Base-by-base conservation (phyloP, 331 rosid species). In the Acacia pycnantha region DNA sequence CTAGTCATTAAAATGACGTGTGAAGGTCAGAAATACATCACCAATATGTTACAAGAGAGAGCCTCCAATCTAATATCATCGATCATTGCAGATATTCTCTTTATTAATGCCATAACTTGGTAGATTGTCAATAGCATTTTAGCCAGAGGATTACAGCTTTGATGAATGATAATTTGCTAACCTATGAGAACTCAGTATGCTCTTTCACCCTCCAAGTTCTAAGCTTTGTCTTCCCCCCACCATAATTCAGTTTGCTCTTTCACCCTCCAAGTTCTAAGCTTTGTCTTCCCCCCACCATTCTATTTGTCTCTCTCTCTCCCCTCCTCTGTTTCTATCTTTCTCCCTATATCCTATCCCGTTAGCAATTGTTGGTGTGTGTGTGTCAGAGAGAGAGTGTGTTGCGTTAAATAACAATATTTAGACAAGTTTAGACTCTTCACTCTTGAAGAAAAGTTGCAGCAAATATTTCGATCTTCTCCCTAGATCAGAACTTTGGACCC, bases 31-130 rank as follows among this genome's bases (percentile, higher is more conserved):
- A 24, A 53, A 56, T 37, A 31, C 35, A 61, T n/a, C 43, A 50
- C 73, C 70, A 27, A 41, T 40, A 46, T 74, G 66, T 73, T 16
- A 27, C 29, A 78, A 70, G 68, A 40, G 12, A 79, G 70, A 43
- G 31, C 21, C 48, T 59, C 24, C 33, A 80, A 76, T 54, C 31
- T n/a, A 47, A 73, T 54, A 27, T 50, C 35, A 75, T 71, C 31
- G 16, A 29, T 29, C 43, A 76, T 29, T 21, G 47, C 40, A 82
- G 37, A 67, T 53, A 66, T 53, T 48, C 58, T 16, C 15, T 46
- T 37, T 69, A 47, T 69, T 69, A 41, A 29, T 14, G 15, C 47
- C 77, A 50, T 41, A 18, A 29, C 46, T 4, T 46, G 59, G 24
- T 7, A 26, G 40, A 24, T 14, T 22, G 37, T 43, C 29, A 70